Evolutionary conservation across 352 stramenopile species (phyloP), one percentile per base, ranked within the genome.

Genomic region (Blastocystis sp.): DNA sequence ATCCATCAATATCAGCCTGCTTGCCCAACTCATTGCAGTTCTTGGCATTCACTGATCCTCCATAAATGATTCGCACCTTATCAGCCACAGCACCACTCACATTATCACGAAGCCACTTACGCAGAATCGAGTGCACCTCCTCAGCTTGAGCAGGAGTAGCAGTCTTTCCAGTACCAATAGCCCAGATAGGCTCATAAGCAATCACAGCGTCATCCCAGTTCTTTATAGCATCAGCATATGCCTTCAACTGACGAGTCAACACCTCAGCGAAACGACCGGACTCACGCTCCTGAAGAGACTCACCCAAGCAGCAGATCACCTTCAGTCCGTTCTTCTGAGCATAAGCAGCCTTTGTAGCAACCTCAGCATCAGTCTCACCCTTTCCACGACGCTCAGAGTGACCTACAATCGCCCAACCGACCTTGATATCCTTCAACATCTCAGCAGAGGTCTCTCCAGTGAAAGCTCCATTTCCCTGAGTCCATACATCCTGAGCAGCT

Each of bases 111-210:
- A 99, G 90, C 93, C 93, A 98, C 61, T 92, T 88, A 89, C 96
- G 95, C 89, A 98, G 97, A 88, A 92, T 92, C 14, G 92, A 92
- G 91, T 99, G 96, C 43, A 97, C 96, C 73, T 98, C 95, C 91
- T 98, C 95, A 0, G 95, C 96, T 90, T 99, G 96, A 89, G 97
- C 94, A n/a, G 96, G 95, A 51, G 94, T 97, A 35, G 97, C 97
- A 71, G 94, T 98, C 46, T 98, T 91, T 85, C 97, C 97, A 83
- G 96, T 99, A 88, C 97, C 95, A 71, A 98, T 98, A 83, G 95
- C 95, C 95, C 95, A 98, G 69, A 98, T 94, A 46, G 95, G 94
- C 89, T 98, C 95, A 90, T 98, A 99, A 39, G 95, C 95, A 87
- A 98, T 94, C 14, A 98, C 95, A 32, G 98, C 92, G 88, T 95